A percentile compares a stretch with the other conserved stretches of the same genome.
Conservation (phyloP, 1,284 basidiomycete genomes). For the Ustilago cynodontis region DNA sequence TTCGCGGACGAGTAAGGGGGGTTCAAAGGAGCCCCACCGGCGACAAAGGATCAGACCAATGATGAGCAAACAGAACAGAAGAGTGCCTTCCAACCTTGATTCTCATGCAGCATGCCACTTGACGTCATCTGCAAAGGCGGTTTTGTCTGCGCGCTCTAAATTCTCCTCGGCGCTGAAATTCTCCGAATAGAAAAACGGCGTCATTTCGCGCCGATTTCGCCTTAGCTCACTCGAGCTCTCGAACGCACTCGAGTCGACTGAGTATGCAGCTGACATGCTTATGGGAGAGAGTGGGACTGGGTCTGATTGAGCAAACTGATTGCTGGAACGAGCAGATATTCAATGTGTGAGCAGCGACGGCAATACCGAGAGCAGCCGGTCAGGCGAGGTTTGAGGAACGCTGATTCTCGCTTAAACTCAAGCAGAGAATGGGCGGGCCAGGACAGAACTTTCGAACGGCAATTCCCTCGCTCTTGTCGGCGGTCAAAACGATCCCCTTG, state of each 20-base stretch:
- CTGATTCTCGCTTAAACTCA: constrained; percentile 5
- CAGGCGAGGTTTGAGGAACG: constrained; percentile 3
- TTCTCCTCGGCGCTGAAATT: constrained; percentile 19
- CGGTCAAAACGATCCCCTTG: constrained; percentile 14
- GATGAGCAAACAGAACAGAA: background rate
- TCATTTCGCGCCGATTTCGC: constrained; percentile 2
- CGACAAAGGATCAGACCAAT: background rate
- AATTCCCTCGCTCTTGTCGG: constrained; percentile 1
- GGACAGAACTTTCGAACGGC: constrained; percentile 5
- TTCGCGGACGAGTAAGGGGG: background rate
- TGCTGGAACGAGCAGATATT: background rate
- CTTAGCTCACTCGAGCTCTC: background rate
- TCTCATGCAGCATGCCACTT: constrained; percentile 9
- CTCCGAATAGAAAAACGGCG: constrained; percentile 14
- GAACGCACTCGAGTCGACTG: too few species aligned
- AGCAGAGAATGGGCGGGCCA: constrained; percentile 4
- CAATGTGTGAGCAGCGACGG: background rate
- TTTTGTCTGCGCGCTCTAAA: constrained; percentile 12
- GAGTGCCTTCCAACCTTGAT: background rate
- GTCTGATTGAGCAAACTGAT: too few species aligned
- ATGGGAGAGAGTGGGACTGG: too few species aligned
- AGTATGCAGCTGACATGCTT: too few species aligned
- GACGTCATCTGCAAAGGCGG: constrained; percentile 21
- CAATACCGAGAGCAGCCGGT: background rate
- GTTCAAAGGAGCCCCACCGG: constrained; percentile 3